phyloP scores from a whole-genome alignment of 176 grass and related monocot species.

The Neostapfia colusana region DNA sequence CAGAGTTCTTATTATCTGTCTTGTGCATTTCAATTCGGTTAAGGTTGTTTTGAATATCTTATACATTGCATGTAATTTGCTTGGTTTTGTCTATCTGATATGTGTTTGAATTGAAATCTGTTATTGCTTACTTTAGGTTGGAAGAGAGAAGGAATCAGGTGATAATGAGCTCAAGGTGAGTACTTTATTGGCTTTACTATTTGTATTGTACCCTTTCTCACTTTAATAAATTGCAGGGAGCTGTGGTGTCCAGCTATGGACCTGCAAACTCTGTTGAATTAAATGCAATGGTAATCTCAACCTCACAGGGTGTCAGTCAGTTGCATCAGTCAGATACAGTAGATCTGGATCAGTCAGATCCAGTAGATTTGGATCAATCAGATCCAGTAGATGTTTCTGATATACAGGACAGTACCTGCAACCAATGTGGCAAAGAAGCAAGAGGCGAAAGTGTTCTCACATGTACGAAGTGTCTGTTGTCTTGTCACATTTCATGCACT shows the following conservation, averaged over 20 bases:
- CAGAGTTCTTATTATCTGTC: conserved; percentile 3
- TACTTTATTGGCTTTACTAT: conserved; percentile 20
- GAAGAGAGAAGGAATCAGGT: conserved; percentile 29
- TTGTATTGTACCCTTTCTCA: conserved; percentile 11
- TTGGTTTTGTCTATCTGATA: conserved; percentile 23
- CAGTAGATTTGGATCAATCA: conserved; percentile 44
- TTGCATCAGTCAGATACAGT: conserved; percentile 47
- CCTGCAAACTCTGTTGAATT: conserved; percentile 40
- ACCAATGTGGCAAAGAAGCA: conserved; percentile 54
- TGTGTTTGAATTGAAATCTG: conserved; percentile 28
- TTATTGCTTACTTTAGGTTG: conserved; percentile 46
- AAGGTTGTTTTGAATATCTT: conserved; percentile 11
- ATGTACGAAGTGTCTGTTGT: conserved; percentile 58
- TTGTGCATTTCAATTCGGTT: conserved; percentile 10
- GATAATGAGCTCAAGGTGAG: conserved; percentile 48
- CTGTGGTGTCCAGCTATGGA: conserved; percentile 26
- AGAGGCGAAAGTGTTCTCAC: conserved; percentile 45
- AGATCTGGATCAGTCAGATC: conserved; percentile 47
- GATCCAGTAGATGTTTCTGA: conserved; percentile 43
- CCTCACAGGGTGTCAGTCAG: conserved; percentile 29
- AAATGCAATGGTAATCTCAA: conserved; percentile 28
- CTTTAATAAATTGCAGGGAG: conserved; percentile 46
- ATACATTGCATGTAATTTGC: conserved; percentile 20
- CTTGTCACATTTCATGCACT: conserved; percentile 67
- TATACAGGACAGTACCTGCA: conserved; percentile 42